These are phyloP conservation scores for Tulasnella sp. DNA, from an alignment of 768 basidiomycete species.

Conservation along the genomic window DNA sequence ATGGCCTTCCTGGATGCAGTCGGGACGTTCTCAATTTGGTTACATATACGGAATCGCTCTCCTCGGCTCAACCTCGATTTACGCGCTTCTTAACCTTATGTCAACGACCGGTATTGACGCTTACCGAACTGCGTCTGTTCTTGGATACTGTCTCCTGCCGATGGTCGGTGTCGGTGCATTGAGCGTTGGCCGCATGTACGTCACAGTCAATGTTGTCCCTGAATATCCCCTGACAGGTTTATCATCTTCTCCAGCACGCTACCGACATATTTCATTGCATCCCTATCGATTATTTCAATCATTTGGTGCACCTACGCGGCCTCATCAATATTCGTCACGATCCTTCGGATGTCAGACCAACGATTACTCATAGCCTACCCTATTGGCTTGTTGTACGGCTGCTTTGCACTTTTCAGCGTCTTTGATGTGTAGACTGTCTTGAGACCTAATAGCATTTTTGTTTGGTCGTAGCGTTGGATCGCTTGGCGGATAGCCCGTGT, in stretches of 20 bases:
- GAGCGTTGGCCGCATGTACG: slow-evolving; percentile 84
- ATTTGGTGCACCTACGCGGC: slow-evolving; percentile 97
- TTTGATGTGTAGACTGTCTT: slow-evolving; percentile 52
- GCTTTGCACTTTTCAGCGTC: slow-evolving; percentile 88
- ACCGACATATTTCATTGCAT: slow-evolving; percentile 21
- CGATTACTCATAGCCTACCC: slow-evolving; percentile 95
- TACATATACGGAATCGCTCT: slow-evolving; percentile 98
- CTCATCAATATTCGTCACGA: slow-evolving; percentile 91
- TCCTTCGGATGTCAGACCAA: slow-evolving; percentile 93
- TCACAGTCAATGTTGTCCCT: slow-evolving; percentile 31
- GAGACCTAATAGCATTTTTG: not conserved
- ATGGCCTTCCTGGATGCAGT: slow-evolving; percentile 50
- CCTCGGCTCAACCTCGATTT: slow-evolving; percentile 88
- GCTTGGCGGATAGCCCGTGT: not conserved
- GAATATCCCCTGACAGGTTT: not conserved
- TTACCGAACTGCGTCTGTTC: slow-evolving; percentile 88
- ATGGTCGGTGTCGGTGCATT: slow-evolving; percentile 93
- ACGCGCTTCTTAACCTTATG: slow-evolving; percentile 95
- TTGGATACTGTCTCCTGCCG: slow-evolving; percentile 94
- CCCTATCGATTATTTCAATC: slow-evolving; percentile 76
- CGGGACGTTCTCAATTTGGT: slow-evolving; percentile 96
- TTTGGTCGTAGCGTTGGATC: not conserved
- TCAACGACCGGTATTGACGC: slow-evolving; percentile 92
- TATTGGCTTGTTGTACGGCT: slow-evolving; percentile 87
- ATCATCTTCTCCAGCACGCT: not conserved